phyloP scores from a whole-genome alignment of 2,329 filamentous ascomycete species.

The Claviceps citrina region DNA sequence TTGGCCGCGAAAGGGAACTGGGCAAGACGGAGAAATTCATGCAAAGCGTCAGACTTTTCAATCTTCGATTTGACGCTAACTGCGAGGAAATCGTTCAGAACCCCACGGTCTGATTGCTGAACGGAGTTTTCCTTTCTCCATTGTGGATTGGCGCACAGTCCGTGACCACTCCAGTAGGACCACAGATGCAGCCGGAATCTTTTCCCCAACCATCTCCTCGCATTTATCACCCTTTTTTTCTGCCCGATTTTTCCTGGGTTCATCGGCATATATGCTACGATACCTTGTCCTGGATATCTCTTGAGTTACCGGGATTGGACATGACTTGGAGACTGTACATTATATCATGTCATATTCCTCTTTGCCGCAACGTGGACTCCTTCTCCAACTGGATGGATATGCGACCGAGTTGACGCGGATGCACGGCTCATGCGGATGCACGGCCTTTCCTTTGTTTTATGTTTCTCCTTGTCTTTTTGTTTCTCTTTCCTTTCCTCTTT shows the following conservation, averaged over 20 bases:
- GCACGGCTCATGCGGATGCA: background rate
- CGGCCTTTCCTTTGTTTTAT: background rate
- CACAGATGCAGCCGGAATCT: background rate
- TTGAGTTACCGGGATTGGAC: slow-evolving; percentile 4
- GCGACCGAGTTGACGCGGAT: too few species aligned
- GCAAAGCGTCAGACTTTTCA: slow-evolving; percentile 76
- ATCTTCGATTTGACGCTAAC: slow-evolving; percentile 87
- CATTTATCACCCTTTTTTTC: too few species aligned
- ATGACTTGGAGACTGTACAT: slow-evolving; percentile 5
- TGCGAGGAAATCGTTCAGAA: slow-evolving; percentile 71
- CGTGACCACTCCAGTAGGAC: background rate
- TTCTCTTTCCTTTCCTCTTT: background rate
- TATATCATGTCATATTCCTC: slow-evolving; percentile 5
- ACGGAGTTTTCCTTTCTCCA: too few species aligned
- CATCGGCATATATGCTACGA: too few species aligned
- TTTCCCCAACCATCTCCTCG: too few species aligned
- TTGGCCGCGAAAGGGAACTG: slow-evolving; percentile 78
- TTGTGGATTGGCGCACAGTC: background rate
- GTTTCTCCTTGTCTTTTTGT: background rate
- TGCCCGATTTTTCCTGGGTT: too few species aligned
- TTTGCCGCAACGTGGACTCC: slow-evolving; percentile 8
- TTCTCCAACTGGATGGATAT: background rate
- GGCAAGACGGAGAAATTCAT: slow-evolving; percentile 87
- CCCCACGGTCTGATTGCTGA: slow-evolving; percentile 41
- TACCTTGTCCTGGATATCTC: background rate